Percentiles rank a stretch among this genome's conserved stretches.
Evolutionary conservation across 306 rosid species (phyloP).

Genomic region (Prunus armeniaca): DNA sequence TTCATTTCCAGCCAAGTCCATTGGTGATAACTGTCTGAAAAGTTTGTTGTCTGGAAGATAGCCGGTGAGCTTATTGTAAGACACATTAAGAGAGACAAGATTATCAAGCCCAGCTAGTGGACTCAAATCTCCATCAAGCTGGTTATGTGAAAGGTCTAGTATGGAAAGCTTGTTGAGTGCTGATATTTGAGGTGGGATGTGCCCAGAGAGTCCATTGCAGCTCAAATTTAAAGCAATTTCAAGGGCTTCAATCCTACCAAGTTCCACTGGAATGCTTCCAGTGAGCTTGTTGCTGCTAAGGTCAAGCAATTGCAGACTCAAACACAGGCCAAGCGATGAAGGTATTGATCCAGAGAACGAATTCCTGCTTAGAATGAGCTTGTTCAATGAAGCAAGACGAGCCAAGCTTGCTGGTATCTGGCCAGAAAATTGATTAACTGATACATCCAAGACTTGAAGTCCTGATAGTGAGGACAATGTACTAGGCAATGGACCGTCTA

Average conservation of each 20-base stretch:
- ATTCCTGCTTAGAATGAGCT: slow-evolving; percentile 68
- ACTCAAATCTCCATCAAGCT: slow-evolving; percentile 67
- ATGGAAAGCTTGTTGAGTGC: slow-evolving; percentile 73
- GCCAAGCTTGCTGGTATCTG: slow-evolving; percentile 66
- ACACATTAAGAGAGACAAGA: slow-evolving; percentile 85
- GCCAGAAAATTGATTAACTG: slow-evolving; percentile 59
- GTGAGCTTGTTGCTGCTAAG: slow-evolving; percentile 72
- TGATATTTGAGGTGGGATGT: slow-evolving; percentile 70
- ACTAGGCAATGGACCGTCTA: slow-evolving; percentile 65
- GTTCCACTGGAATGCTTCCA: slow-evolving; percentile 66
- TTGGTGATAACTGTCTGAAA: slow-evolving; percentile 68
- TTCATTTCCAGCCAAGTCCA: slow-evolving; percentile 63
- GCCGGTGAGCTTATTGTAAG: slow-evolving; percentile 68
- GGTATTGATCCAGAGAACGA: slow-evolving; percentile 76
- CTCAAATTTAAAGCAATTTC: slow-evolving; percentile 88
- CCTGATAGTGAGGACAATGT: slow-evolving; percentile 58
- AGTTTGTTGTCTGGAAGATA: slow-evolving; percentile 83
- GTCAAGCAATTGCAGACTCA: slow-evolving; percentile 82
- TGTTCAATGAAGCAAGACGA: slow-evolving; percentile 61
- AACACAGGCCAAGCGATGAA: slow-evolving; percentile 60
- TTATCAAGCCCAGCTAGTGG: slow-evolving; percentile 65
- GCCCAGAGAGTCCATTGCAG: slow-evolving; percentile 64
- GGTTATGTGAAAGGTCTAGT: slow-evolving; percentile 82
- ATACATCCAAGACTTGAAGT: slow-evolving; percentile 80
- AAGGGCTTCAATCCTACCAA: slow-evolving; percentile 57